phyloP scores from a whole-genome alignment of 495 filamentous ascomycete genomes.

The Podospora comata region DNA sequence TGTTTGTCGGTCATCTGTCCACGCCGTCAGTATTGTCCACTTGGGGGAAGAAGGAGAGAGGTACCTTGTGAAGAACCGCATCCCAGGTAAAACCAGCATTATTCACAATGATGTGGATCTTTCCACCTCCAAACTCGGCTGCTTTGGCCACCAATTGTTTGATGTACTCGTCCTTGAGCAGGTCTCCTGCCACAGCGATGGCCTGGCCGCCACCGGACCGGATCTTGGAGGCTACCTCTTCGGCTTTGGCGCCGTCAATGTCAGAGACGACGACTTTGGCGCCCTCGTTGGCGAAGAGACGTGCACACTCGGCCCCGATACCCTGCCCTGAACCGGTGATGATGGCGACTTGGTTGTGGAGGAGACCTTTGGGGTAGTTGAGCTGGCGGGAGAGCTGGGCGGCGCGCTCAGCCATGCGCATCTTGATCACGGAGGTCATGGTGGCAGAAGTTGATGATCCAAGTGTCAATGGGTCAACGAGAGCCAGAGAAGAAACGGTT shows the following conservation, averaged over 20 bases:
- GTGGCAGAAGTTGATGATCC: background rate
- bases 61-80: slow-evolving; percentile 80
- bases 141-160: slow-evolving; percentile 65
- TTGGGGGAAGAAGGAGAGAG: background rate
- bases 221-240: slow-evolving; percentile 60
- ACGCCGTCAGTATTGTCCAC: too few relatives aligned
- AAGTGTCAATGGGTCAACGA: background rate
- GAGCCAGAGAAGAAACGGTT: background rate
- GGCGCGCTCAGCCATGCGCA: slow-evolving; percentile 53
- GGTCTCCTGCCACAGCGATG: slow-evolving; percentile 67
- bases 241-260: slow-evolving; percentile 69
- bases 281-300: slow-evolving; percentile 80
- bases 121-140: slow-evolving; percentile 76
- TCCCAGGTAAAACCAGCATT: slow-evolving; percentile 90
- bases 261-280: slow-evolving; percentile 80
- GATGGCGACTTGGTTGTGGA: slow-evolving; percentile 77
- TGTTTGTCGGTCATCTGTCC: slow-evolving; percentile 78
- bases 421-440: background rate
- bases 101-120: slow-evolving; percentile 85
- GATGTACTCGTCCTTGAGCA: slow-evolving; percentile 65
- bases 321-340: slow-evolving; percentile 86
- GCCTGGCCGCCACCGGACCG: slow-evolving; percentile 62
- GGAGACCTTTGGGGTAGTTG: slow-evolving; percentile 73
- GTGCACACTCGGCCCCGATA: slow-evolving; percentile 79
- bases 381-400: slow-evolving; percentile 70